Evolutionary conservation across 2,329 filamentous ascomycete genomes (phyloP), one percentile per base, ranked within the genome.

Genomic region (Phaeoacremonium minimum): DNA sequence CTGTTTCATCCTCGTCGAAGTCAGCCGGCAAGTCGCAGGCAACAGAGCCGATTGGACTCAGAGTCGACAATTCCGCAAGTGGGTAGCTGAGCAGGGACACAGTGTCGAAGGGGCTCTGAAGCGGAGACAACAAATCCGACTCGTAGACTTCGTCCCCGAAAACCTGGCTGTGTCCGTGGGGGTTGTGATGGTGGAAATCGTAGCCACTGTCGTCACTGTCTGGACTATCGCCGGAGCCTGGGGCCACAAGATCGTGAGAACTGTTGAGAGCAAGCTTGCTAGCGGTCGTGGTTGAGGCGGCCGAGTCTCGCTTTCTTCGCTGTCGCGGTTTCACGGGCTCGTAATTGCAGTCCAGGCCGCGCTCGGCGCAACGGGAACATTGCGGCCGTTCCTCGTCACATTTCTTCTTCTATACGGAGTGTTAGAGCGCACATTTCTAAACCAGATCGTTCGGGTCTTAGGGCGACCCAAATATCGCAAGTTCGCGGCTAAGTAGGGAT

Each of bases 341-440:
- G 43, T 77, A 77, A 3, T 60, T 53, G 46, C 73, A 77, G 15
- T 67, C 61, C 31, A 69, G 57, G 33, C 60, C 60, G 28, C 66
- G 63, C 50, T 77, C 73, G 29, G 56, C 46, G 51, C 73, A 77
- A 28, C 73, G 69, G 15, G 65, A 58, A 47, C 73, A 77, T 31
- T 61, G 57, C 4, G 73, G 73, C 7, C 71, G 66, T 20, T 53
- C 58, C 51, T 77, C 73, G 47, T 77, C 69, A 46, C 73, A 77
- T 56, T 77, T 77, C 52, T 77, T 77, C 53, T 77, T 77, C 73
- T 77, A 41, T 43, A 18, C 7, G 18, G 15, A 12, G 18, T 14
- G 37, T 28, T 15, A 40, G 41, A 22, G 15, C 14, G n/a, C n/a
- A n/a, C n/a, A n/a, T n/a, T n/a, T n/a, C n/a, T n/a, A n/a, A n/a